Evolutionary conservation across 768 basidiomycete species (phyloP).

Genomic region (Russula emetica): DNA sequence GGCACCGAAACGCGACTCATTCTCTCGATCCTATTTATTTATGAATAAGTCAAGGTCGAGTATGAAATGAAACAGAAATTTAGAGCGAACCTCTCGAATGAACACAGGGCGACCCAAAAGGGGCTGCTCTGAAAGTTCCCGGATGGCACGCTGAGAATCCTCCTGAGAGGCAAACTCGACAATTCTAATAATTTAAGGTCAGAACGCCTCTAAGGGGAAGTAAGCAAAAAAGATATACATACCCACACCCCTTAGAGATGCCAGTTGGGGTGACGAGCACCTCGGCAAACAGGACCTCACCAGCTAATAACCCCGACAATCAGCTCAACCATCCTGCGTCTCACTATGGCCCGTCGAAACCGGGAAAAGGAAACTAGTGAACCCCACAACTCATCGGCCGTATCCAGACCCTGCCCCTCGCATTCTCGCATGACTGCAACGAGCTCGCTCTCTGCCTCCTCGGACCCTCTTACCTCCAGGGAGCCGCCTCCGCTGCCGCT

Average conservation of each 20-base stretch:
- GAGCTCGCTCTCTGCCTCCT: slow-evolving; percentile 11
- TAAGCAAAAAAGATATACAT: slow-evolving; percentile 36
- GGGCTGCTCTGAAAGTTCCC: slow-evolving; percentile 82
- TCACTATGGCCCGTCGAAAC: slow-evolving; percentile 46
- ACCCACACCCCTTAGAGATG: slow-evolving; percentile 99
- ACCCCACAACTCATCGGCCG: slow-evolving; percentile 15
- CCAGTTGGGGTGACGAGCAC: slow-evolving; percentile 95
- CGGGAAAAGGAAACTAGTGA: slow-evolving; percentile 31
- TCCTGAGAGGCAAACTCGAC: slow-evolving; percentile 92
- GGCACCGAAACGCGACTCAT: slow-evolving; percentile 91
- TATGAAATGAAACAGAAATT: slow-evolving; percentile 10
- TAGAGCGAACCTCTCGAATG: slow-evolving; percentile 78
- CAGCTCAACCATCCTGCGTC: slow-evolving; percentile 76
- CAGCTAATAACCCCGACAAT: slow-evolving; percentile 91
- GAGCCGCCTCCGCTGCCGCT: slow-evolving; percentile 4
- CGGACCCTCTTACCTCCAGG: slow-evolving; percentile 12
- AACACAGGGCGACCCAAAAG: slow-evolving; percentile 94
- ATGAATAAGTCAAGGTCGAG: slow-evolving; percentile 8
- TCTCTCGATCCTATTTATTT: slow-evolving; percentile 80
- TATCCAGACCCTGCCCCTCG: slow-evolving; percentile 6
- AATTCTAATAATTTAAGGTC: slow-evolving; percentile 52
- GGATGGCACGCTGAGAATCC: slow-evolving; percentile 84
- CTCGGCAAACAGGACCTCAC: slow-evolving; percentile 99
- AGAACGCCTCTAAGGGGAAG: slow-evolving; percentile 20
- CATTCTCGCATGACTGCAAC: slow-evolving; percentile 1